Base-by-base conservation (phyloP, 805 yeast genomes). In the Nakazawaea laoshanensis region DNA sequence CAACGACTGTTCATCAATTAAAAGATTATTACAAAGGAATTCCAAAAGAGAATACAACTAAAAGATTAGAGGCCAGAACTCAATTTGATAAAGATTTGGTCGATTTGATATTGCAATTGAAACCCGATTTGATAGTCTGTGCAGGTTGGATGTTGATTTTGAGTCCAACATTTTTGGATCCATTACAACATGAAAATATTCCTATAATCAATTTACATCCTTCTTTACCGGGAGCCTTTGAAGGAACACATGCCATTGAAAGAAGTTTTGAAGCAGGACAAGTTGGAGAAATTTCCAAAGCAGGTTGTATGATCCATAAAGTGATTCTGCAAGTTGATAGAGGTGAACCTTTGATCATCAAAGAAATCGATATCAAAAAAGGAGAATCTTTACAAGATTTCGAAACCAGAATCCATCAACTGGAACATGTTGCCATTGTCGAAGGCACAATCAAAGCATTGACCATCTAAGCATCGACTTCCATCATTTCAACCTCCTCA, bases 131-230 rank as follows among this genome's bases (percentile, higher is more conserved):
- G 42, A 77, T 92, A 25, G 96, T 92, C 5, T 92, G 98, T 59
- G 98, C 98, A 4, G 98, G 98, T 2, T 92, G 98, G 98, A 79
- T 92, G 88, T 69, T 92, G 33, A 92, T 92, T 38, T 65, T 92
- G 39, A 82, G 96, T 1, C 77, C 85, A 3, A 65, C 73, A 14
- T 87, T 86, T 44, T 63, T 92, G 39, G 58, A 62, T 24, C 87
- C 88, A 3, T 55, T 88, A 21, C 72, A 64, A 32, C 53, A 67
- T 3, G 73, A 67, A 3, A 61, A 67, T 2, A 68, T 87, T 19
- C 84, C 88, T 23, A 88, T 92, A 42, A 87, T 92, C 48, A 92
- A 92, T 50, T 63, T 92, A 39, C 98, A 92, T 53, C 98, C 98
- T 4, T 97, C 98, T 1, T 71, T 92, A 39, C 98, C 98, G 1